phyloP scores from a whole-genome alignment of 805 yeast genomes.

The Candida odintsovae region DNA sequence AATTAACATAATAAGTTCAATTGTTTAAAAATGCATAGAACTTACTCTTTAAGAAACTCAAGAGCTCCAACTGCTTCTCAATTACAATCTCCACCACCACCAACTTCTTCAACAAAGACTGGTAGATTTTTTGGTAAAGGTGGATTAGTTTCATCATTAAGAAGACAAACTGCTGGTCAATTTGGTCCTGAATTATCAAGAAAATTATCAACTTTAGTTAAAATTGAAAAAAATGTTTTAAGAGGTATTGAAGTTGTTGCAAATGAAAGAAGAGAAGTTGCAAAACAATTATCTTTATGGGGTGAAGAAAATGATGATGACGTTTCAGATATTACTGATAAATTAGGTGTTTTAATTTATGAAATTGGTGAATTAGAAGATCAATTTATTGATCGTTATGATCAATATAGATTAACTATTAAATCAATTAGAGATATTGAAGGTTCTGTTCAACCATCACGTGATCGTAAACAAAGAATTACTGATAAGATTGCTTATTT shows the following conservation, averaged over 20 bases:
- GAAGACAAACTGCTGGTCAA: constrained; percentile 71
- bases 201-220: constrained; percentile 66
- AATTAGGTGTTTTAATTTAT: constrained; percentile 74
- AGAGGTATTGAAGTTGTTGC: constrained; percentile 74
- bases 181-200: constrained; percentile 78
- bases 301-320: constrained; percentile 86
- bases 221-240: constrained; percentile 78
- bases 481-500: constrained; percentile 80
- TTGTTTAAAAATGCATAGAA: constrained; percentile 99
- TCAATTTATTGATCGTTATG: constrained; percentile 80
- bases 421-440: constrained; percentile 81
- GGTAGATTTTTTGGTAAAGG: constrained; percentile 88
- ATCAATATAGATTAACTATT: constrained; percentile 78
- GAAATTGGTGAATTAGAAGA: constrained; percentile 86
- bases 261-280: constrained; percentile 74
- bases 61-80: constrained; percentile 98
- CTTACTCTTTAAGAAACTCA: constrained; percentile 89
- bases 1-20: no score
- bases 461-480: constrained; percentile 81
- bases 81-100: constrained; percentile 91
- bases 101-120: constrained; percentile 81
- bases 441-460: constrained; percentile 80
- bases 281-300: constrained; percentile 79
- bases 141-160: constrained; percentile 46
- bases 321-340: constrained; percentile 81